Conservation (phyloP, 1,284 basidiomycete genomes). For the Papiliotrema flavescens region DNA sequence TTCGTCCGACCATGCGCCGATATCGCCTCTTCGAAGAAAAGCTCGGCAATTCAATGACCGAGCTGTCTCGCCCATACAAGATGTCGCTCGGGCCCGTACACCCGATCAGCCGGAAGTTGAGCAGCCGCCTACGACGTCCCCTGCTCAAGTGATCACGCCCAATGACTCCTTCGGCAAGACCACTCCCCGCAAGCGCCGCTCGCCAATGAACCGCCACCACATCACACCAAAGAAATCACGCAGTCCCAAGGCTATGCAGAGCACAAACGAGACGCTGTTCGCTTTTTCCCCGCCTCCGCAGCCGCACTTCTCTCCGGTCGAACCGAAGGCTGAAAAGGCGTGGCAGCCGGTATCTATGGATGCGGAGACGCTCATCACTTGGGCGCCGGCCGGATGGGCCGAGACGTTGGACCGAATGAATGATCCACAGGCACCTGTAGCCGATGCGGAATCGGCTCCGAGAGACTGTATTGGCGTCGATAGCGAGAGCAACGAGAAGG, state of each 20-base stretch:
- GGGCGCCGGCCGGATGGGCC: conserved; percentile 18
- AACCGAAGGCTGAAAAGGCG: not conserved
- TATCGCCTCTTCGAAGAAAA: not conserved
- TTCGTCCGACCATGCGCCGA: not conserved
- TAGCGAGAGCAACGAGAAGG: not conserved
- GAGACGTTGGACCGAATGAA: not conserved
- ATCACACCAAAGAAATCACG: conserved; percentile 24
- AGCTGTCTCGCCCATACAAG: no score
- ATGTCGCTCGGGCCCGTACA: no score
- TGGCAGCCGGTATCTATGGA: conserved; percentile 35
- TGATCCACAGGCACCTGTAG: not conserved
- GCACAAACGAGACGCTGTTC: conserved; percentile 21
- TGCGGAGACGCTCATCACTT: conserved; percentile 39
- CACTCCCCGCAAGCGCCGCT: not conserved
- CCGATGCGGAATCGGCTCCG: not conserved
- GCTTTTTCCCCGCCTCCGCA: conserved; percentile 15
- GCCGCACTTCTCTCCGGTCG: conserved; percentile 1
- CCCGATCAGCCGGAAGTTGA: not conserved
- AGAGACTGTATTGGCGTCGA: not conserved
- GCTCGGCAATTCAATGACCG: not conserved
- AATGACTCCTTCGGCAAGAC: not conserved
- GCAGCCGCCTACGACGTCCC: not conserved
- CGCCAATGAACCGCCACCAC: conserved; percentile 12
- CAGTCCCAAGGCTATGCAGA: not conserved
- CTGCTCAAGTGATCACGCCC: not conserved